Percentiles rank a stretch among this genome's conserved stretches.
phyloP scores from a whole-genome alignment of 2,329 filamentous ascomycete genomes.

The Verticillium isaacii region DNA sequence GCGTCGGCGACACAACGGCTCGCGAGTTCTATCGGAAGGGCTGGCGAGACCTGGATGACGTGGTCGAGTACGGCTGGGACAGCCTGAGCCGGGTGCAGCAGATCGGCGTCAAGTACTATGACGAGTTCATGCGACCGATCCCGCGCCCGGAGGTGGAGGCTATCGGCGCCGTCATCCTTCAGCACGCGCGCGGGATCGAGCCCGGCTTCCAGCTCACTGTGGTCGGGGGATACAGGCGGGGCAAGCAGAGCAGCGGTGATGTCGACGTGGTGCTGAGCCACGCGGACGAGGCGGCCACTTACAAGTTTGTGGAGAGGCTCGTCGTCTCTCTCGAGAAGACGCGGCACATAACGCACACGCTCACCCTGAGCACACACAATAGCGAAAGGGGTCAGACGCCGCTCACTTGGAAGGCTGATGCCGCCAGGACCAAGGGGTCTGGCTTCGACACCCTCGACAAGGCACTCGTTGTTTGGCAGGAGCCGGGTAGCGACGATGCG shows the following conservation, averaged over 20 bases:
- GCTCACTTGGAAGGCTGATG: slow-evolving; percentile 46
- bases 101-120: slow-evolving; percentile 90
- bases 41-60: slow-evolving; percentile 81
- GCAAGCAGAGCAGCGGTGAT: slow-evolving; percentile 70
- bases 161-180: slow-evolving; percentile 60
- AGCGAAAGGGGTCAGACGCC: slow-evolving; percentile 67
- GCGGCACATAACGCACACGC: slow-evolving; percentile 74
- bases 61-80: slow-evolving; percentile 78
- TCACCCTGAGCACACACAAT: slow-evolving; percentile 64
- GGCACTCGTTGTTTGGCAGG: slow-evolving; percentile 87
- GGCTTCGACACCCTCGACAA: slow-evolving; percentile 91
- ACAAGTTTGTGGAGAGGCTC: slow-evolving; percentile 66
- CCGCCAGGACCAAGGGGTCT: slow-evolving; percentile 26
- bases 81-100: slow-evolving; percentile 76
- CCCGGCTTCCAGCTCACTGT: slow-evolving; percentile 54
- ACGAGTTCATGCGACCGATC: slow-evolving; percentile 72
- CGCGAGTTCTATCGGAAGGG: slow-evolving; percentile 74
- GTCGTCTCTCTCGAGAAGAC: slow-evolving; percentile 64
- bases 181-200: slow-evolving; percentile 61
- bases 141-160: slow-evolving; percentile 66
- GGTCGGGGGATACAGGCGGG: slow-evolving; percentile 77
- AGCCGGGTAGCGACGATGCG: slow-evolving; percentile 36
- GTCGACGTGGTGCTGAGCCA: slow-evolving; percentile 85
- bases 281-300: slow-evolving; percentile 62
- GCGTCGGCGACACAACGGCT: slow-evolving; percentile 80